Evolutionary conservation across 495 filamentous ascomycete species (phyloP).

Genomic region (Poronia punctata): DNA sequence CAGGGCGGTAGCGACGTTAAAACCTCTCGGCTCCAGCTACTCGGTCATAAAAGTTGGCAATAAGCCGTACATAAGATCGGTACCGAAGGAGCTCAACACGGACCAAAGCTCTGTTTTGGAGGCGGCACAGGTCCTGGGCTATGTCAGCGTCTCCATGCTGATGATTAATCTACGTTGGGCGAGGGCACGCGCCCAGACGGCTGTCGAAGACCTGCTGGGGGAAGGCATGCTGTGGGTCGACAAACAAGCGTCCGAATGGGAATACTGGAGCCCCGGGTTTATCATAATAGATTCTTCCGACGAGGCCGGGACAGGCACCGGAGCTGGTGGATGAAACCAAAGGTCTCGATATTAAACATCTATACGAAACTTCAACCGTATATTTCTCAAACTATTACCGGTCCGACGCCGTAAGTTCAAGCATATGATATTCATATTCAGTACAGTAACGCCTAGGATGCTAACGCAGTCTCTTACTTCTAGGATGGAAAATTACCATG

Average conservation of each 20-base stretch:
- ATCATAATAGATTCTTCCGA: slow-evolving; percentile 37
- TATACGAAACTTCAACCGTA: no score
- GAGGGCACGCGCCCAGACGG: slow-evolving; percentile 74
- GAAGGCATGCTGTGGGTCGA: slow-evolving; percentile 96
- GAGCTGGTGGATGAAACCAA: no score
- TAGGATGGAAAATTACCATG: no score
- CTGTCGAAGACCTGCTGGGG: slow-evolving; percentile 81
- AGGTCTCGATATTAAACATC: no score
- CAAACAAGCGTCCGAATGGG: slow-evolving; percentile 73
- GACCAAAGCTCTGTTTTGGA: slow-evolving; percentile 92
- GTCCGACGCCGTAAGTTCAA: no score
- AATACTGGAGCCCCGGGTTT: slow-evolving; percentile 88
- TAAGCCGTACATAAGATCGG: slow-evolving; percentile 81
- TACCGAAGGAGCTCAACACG: slow-evolving; percentile 93
- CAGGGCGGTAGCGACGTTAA: slow-evolving; percentile 78
- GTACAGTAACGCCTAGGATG: no score
- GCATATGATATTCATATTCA: no score
- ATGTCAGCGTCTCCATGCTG: slow-evolving; percentile 86
- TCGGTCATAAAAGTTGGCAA: slow-evolving; percentile 71
- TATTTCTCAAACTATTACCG: no score
- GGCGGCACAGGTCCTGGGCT: slow-evolving; percentile 75
- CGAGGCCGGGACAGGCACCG: not conserved
- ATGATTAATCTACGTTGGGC: slow-evolving; percentile 87
- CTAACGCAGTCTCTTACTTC: no score
- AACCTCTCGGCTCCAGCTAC: slow-evolving; percentile 83